Percentiles rank a stretch among this genome's conserved stretches.
Conservation (phyloP, 2,329 filamentous ascomycete species). For the Colletotrichum euphorbiae region DNA sequence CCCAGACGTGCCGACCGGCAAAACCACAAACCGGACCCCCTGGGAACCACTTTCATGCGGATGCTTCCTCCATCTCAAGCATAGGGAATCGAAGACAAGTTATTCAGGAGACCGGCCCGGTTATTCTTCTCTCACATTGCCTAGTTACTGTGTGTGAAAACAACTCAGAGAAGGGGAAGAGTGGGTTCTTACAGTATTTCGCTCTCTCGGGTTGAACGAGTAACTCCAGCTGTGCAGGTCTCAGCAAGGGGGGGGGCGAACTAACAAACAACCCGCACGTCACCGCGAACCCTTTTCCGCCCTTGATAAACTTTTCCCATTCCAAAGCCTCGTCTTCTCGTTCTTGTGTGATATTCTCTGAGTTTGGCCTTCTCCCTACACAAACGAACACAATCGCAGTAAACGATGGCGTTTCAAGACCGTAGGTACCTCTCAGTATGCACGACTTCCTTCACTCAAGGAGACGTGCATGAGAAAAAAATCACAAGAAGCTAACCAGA, state of each 20-base stretch:
- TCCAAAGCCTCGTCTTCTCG: background rate
- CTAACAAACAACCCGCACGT: background rate
- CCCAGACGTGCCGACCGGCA: slow-evolving; percentile 4
- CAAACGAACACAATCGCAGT: too few species aligned
- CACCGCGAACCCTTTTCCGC: background rate
- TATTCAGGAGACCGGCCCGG: slow-evolving; percentile 9
- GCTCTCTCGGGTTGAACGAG: background rate
- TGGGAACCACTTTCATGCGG: background rate
- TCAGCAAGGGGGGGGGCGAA: slow-evolving; percentile 27
- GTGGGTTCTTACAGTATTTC: background rate
- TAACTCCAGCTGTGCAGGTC: slow-evolving; percentile 23
- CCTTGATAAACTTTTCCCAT: background rate
- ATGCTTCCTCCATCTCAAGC: background rate
- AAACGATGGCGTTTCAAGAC: slow-evolving; percentile 32
- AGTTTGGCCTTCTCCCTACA: too few species aligned
- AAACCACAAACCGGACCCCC: too few species aligned
- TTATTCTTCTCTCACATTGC: background rate
- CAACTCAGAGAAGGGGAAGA: background rate
- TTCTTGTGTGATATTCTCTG: background rate
- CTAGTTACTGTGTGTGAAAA: background rate
- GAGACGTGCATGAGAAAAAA: background rate
- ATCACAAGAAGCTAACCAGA: slow-evolving; percentile 12
- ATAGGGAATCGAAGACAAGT: background rate
- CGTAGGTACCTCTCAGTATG: slow-evolving; percentile 22
- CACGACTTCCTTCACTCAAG: too few species aligned